Percentiles rank a stretch among this genome's conserved stretches.
These are phyloP conservation scores for Botrytis fragariae DNA, from an alignment of 2,329 filamentous ascomycete genomes.

Conservation along the genomic window DNA sequence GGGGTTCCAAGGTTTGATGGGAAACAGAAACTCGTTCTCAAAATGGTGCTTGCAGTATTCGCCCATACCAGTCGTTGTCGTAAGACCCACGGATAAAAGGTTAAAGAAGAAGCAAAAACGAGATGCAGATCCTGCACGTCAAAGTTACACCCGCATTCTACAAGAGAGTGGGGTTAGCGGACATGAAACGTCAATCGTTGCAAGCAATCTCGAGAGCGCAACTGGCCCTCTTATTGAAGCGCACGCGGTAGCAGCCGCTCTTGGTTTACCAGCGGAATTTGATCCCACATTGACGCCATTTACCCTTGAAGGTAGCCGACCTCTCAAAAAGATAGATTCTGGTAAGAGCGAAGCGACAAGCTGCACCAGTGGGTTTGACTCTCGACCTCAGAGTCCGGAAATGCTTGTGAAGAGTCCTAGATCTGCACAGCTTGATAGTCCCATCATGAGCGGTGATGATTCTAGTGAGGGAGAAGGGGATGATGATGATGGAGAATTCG, in stretches of 20 bases:
- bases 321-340: constrained; percentile 32
- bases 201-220: constrained; percentile 32
- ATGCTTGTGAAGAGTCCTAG: constrained; percentile 46
- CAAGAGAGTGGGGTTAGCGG: constrained; percentile 50
- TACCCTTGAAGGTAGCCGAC: constrained; percentile 36
- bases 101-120: constrained; percentile 71
- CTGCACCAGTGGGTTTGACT: constrained; percentile 37
- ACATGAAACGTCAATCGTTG: constrained; percentile 36
- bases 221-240: constrained; percentile 57
- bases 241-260: constrained; percentile 60
- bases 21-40: constrained; percentile 60
- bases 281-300: constrained; percentile 63
- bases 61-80: constrained; percentile 72
- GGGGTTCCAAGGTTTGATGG: constrained; percentile 67
- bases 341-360: constrained; percentile 31
- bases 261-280: constrained; percentile 60
- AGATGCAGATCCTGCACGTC: constrained; percentile 59
- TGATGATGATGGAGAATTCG: constrained; percentile 40
- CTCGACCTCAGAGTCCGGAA: constrained; percentile 37
- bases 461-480: constrained; percentile 41
- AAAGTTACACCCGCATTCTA: constrained; percentile 64
- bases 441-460: constrained; percentile 39
- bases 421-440: constrained; percentile 33
- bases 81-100: constrained; percentile 66
- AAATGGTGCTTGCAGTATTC: constrained; percentile 75